phyloP scores from a whole-genome alignment of 257 asterid genomes.

The Solanum raphanifolium region DNA sequence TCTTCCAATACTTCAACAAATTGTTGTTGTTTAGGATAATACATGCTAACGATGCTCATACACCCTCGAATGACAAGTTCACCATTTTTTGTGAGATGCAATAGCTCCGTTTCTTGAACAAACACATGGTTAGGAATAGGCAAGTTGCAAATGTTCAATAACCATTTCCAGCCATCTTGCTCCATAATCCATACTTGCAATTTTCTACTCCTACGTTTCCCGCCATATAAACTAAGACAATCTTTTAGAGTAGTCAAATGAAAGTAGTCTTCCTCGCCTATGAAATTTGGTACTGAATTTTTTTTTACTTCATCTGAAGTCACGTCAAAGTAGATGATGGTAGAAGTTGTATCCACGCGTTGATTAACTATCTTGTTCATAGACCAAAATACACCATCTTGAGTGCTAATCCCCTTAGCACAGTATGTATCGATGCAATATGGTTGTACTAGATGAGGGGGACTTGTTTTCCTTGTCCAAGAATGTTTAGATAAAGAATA shows the following conservation, averaged over 20 bases:
- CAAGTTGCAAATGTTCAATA: not conserved
- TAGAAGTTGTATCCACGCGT: not conserved
- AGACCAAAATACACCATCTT: not conserved
- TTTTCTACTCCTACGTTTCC: not conserved
- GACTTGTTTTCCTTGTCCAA: not conserved
- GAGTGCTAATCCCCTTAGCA: not conserved
- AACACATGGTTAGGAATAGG: not conserved
- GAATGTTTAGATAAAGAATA: not conserved
- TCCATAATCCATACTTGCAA: not conserved
- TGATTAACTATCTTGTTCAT: not conserved
- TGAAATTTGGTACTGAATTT: not conserved
- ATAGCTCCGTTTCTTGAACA: not conserved
- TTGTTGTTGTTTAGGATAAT: not conserved
- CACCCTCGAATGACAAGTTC: not conserved
- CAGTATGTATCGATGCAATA: rapidly evolving
- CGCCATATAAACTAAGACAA: not conserved
- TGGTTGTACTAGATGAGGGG: not conserved
- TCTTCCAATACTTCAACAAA: not conserved
- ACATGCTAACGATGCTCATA: not conserved
- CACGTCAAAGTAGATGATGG: not conserved
- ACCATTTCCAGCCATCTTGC: not conserved
- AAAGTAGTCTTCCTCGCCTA: not conserved
- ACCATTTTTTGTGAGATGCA: not conserved
- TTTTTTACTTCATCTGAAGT: not conserved
- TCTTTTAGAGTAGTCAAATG: not conserved